Evolutionary conservation across 192 early-diverging fungal genomes (phyloP).

Genomic region (Mortierella antarctica): DNA sequence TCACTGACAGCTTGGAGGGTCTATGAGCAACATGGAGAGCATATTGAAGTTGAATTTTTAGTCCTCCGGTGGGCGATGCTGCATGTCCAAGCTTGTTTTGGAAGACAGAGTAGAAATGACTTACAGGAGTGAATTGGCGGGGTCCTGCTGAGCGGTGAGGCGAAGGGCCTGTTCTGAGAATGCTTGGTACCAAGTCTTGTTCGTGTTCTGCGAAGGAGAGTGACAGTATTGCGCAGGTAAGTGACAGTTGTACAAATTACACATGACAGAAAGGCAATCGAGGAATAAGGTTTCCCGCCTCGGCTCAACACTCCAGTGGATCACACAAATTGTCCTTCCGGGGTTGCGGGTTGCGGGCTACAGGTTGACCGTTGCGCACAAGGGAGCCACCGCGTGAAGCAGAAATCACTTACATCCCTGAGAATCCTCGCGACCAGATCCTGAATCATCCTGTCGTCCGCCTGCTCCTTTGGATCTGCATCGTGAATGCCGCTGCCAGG

Average conservation of each 20-base stretch:
- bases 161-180: slow-evolving; percentile 35
- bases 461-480: slow-evolving; percentile 6
- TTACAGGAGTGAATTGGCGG: slow-evolving; percentile 17
- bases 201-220: slow-evolving; percentile 1
- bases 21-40: slow-evolving; percentile 9
- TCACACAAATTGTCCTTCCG: not conserved
- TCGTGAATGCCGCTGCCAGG: not conserved
- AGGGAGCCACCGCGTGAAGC: not conserved
- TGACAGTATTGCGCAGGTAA: not conserved
- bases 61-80: not conserved
- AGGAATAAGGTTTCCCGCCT: slow-evolving; percentile 27
- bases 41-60: not conserved
- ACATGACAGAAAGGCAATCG: slow-evolving; percentile 1
- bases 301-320: slow-evolving; percentile 21
- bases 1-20: slow-evolving; percentile 40
- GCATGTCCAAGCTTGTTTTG: not conserved
- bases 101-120: not conserved
- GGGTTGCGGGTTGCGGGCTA: not conserved
- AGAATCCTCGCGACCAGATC: slow-evolving; percentile 32
- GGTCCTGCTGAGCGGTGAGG: slow-evolving; percentile 38
- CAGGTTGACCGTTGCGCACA: not conserved
- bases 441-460: slow-evolving; percentile 14
- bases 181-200: slow-evolving; percentile 29
- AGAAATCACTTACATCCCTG: slow-evolving; percentile 25
- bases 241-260: slow-evolving; percentile 1